phyloP scores from a whole-genome alignment of 1,139 yeast genomes.

The Geotrichum reessii region DNA sequence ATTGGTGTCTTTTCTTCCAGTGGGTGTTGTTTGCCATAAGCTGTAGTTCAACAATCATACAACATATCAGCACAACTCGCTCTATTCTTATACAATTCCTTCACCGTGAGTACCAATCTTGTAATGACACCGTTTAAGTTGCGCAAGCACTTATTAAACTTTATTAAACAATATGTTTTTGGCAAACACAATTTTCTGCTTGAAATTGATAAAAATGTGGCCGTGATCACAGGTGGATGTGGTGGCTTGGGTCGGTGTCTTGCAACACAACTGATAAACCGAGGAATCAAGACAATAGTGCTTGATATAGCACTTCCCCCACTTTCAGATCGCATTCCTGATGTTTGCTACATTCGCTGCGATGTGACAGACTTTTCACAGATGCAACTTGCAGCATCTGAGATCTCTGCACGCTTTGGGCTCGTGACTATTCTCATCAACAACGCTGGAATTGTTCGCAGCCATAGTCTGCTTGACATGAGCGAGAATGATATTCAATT shows the following conservation, averaged over 20 bases:
- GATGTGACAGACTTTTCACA: slow-evolving; percentile 55
- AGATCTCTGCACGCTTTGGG: slow-evolving; percentile 41
- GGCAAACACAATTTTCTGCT: not conserved
- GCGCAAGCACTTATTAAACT: not conserved
- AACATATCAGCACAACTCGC: too few relatives aligned
- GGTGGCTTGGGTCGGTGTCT: slow-evolving; percentile 16
- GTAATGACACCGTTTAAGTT: not conserved
- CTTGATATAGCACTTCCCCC: slow-evolving; percentile 53
- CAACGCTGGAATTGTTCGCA: slow-evolving; percentile 70
- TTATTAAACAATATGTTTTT: not conserved
- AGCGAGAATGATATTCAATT: slow-evolving; percentile 53
- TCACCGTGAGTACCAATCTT: not conserved
- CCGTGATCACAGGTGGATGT: slow-evolving; percentile 19
- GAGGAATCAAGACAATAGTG: slow-evolving; percentile 40
- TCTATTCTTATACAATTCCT: not conserved
- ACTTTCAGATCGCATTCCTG: slow-evolving; percentile 34
- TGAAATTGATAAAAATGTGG: slow-evolving; percentile 9
- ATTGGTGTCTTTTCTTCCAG: too few relatives aligned
- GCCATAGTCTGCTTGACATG: slow-evolving; percentile 51
- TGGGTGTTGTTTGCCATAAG: too few relatives aligned
- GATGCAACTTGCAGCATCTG: slow-evolving; percentile 32
- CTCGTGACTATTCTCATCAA: slow-evolving; percentile 62
- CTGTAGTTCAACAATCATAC: too few relatives aligned
- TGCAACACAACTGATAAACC: slow-evolving; percentile 3
- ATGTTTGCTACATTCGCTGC: slow-evolving; percentile 54